Evolutionary conservation across 2,329 filamentous ascomycete genomes (phyloP).

Genomic region (Emmonsiellopsis sp.): DNA sequence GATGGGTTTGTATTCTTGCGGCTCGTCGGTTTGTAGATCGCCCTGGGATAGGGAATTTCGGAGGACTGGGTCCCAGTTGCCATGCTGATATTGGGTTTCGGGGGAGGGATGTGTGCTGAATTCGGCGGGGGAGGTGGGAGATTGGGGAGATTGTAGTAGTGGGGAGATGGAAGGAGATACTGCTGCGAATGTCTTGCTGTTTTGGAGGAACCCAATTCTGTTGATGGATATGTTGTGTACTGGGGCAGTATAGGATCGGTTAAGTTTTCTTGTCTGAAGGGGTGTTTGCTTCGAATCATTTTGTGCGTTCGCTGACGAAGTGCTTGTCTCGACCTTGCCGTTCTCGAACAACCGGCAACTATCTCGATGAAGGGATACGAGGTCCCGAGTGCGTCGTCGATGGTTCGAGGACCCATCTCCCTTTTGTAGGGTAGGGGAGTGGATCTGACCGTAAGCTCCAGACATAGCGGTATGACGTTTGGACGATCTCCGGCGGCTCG

Average conservation of each 20-base stretch:
- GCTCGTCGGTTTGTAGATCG: neutral
- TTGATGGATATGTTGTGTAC: neutral
- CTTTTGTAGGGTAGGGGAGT: conserved; percentile 17
- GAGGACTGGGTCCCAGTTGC: conserved; percentile 2
- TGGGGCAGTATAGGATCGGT: neutral
- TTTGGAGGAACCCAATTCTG: neutral
- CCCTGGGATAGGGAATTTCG: neutral
- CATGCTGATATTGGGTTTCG: neutral
- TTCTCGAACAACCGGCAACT: conserved; percentile 31
- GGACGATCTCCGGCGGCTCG: conserved; percentile 17
- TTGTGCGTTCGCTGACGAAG: conserved; percentile 6
- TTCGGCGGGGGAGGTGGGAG: conserved; percentile 42
- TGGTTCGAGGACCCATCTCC: conserved; percentile 13
- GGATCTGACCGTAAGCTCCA: conserved; percentile 20
- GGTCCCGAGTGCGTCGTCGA: conserved; percentile 22
- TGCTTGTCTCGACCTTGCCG: neutral
- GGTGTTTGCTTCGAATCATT: neutral
- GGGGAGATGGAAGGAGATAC: conserved; percentile 95
- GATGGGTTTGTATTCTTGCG: conserved; percentile 13
- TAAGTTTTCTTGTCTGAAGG: conserved; percentile 3
- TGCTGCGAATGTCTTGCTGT: conserved; percentile 7
- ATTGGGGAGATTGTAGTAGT: conserved; percentile 85
- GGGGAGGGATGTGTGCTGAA: conserved; percentile 1
- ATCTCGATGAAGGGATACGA: conserved; percentile 30
- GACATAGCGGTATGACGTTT: conserved; percentile 20